phyloP scores from a whole-genome alignment of 1,284 basidiomycete genomes.

The Melampsora allii-populina region DNA sequence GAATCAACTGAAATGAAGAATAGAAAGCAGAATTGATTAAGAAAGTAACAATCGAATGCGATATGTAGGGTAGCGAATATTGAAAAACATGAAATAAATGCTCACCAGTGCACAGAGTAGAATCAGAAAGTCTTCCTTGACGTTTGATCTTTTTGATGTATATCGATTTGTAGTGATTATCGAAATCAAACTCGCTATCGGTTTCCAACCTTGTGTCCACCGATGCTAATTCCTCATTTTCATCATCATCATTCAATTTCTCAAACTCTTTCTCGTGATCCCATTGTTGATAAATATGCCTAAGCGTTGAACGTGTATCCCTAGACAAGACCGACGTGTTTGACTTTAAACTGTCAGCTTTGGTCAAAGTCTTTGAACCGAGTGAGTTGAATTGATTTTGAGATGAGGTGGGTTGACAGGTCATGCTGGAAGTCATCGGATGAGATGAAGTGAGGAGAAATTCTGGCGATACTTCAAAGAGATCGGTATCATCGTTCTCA shows the following conservation, averaged over 20 bases:
- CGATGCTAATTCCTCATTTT: conserved; percentile 6
- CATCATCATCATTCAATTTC: neutral
- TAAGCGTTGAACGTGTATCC: neutral
- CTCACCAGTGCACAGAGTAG: neutral
- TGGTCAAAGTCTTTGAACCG: neutral
- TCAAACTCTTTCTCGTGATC: neutral
- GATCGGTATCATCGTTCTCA: no score
- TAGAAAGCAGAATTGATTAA: neutral
- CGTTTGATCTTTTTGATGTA: neutral
- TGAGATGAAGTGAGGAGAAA: no score
- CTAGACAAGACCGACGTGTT: neutral
- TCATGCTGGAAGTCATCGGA: neutral
- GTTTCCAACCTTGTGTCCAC: neutral
- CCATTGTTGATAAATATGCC: conserved; percentile 1
- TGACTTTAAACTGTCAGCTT: neutral
- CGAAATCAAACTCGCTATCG: neutral
- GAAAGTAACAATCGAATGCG: neutral
- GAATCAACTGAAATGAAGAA: neutral
- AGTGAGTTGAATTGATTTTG: neutral
- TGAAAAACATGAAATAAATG: neutral
- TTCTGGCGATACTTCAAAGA: no score
- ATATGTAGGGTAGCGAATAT: neutral
- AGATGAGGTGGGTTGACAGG: neutral
- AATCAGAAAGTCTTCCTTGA: neutral
- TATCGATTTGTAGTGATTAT: neutral